Evolutionary conservation across 2,329 filamentous ascomycete genomes (phyloP), one percentile per base, ranked within the genome.

Genomic region (Fusarium hostae): DNA sequence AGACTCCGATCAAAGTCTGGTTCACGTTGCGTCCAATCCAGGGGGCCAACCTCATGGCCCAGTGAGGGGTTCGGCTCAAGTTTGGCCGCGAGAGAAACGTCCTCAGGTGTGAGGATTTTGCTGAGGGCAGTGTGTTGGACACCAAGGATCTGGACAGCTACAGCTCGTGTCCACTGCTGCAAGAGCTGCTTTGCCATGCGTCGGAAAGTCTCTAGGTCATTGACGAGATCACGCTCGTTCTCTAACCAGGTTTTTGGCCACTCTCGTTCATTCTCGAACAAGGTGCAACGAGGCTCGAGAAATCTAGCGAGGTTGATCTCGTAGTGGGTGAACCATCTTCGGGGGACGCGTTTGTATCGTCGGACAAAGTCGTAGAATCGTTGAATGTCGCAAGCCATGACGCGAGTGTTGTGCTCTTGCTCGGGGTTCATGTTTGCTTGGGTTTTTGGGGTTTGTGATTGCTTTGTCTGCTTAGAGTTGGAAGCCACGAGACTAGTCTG

Each of bases 391-490:
- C 48, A 35, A 15, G 48, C 48, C 32, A 51, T 51, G 32, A 35
- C 7, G 12, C 48, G 30, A 26, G 32, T 51, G 4, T 24, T 35
- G 3, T 2, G 30, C 7, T 51, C 30, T 11, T 35, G 2, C 30
- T 35, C 22, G 2, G 47, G 9, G 4, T 30, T 51, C 16, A 51
- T 51, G 30, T 9, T 35, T 24, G 4, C 34, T 18, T 35, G 13
- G 15, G 16, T 3, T 35, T 35, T 4, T 35, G 4, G 37, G 11
- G 20, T 8, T 22, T 50, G n/a, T 6, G 30, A 18, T 11, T 24
- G 15, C 4, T 24, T 32, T 3, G 2, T 24, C 47, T 34, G 7
- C 0, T 34, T 5, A 2, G 6, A 18, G 30, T 2, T 34, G 28
- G 15, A 2, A 8, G 6, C 30, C 16, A 50, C 15, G 10, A 22